A percentile compares a stretch with the other conserved stretches of the same genome.
Evolutionary conservation across 2,329 filamentous ascomycete species (phyloP).

Genomic region (Incumbomyces lentus): DNA sequence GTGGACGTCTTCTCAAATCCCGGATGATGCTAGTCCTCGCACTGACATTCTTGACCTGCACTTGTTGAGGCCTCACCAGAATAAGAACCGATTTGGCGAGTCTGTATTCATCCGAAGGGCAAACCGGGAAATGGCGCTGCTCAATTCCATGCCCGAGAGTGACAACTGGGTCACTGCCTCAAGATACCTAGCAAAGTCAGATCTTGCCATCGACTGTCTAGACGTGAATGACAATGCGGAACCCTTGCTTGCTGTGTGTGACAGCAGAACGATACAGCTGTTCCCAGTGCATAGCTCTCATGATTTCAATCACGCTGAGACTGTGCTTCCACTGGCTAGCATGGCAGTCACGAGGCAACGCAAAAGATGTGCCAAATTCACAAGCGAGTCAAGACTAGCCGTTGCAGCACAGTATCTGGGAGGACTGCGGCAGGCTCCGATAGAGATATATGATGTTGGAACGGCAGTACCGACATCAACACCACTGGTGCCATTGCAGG

Average conservation of each 20-base stretch:
- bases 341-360: conserved; percentile 20
- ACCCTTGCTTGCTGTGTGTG: conserved; percentile 42
- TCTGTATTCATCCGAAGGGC: conserved; percentile 47
- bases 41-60: conserved; percentile 52
- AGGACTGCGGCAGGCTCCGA: conserved; percentile 28
- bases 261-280: conserved; percentile 38
- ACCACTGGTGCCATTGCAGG: conserved; percentile 19
- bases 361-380: conserved; percentile 43
- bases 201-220: conserved; percentile 33
- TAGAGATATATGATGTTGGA: conserved; percentile 42
- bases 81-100: conserved; percentile 28
- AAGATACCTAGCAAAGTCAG: conserved; percentile 21
- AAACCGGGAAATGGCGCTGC: conserved; percentile 34
- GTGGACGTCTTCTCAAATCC: conserved; percentile 20
- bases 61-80: conserved; percentile 37
- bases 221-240: conserved; percentile 33
- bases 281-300: conserved; percentile 31
- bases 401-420: conserved; percentile 36
- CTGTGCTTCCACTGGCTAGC: conserved; percentile 23
- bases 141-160: conserved; percentile 29
- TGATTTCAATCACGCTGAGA: conserved; percentile 24
- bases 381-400: conserved; percentile 41
- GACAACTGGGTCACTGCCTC: conserved; percentile 26
- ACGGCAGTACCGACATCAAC: conserved; percentile 31
- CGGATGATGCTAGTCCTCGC: conserved; percentile 22